Conservation (phyloP, 805 yeast species). For the Starmerella apis region DNA sequence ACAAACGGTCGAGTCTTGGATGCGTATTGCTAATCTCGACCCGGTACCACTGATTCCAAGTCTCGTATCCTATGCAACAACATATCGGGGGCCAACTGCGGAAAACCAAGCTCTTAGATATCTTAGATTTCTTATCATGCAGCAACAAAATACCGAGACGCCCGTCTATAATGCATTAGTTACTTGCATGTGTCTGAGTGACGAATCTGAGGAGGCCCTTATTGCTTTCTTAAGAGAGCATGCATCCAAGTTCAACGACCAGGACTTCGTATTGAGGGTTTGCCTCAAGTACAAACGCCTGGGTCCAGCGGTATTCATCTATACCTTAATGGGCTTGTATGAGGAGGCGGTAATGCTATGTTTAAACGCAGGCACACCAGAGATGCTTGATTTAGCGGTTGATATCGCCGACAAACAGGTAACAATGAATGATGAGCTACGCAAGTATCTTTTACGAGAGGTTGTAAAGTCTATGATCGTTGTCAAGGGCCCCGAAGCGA, state of each 20-base stretch:
- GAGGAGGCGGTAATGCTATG: constrained; percentile 79
- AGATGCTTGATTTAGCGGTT: constrained; percentile 49
- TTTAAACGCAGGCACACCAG: constrained; percentile 37
- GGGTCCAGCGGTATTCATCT: constrained; percentile 62
- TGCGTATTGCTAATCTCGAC: constrained; percentile 44
- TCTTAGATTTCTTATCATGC: constrained; percentile 42
- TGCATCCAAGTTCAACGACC: constrained; percentile 31
- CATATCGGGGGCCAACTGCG: constrained; percentile 33
- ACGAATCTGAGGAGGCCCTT: constrained; percentile 39
- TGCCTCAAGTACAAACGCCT: constrained; percentile 51
- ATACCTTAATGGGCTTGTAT: constrained; percentile 53
- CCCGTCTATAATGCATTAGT: constrained; percentile 61
- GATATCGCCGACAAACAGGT: constrained; percentile 42
- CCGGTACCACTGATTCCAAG: constrained; percentile 66
- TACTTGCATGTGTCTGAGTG: constrained; percentile 47
- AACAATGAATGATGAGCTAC: constrained; percentile 24
- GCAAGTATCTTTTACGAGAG: constrained; percentile 65
- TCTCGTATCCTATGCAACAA: constrained; percentile 49
- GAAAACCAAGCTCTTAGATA: constrained; percentile 60
- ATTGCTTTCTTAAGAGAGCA: constrained; percentile 42
- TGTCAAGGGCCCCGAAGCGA: constrained; percentile 27
- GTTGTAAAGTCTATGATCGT: constrained; percentile 40
- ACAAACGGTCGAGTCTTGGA: constrained; percentile 70
- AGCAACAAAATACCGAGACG: constrained; percentile 30
- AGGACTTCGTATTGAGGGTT: constrained; percentile 63